Evolutionary conservation across 2,329 filamentous ascomycete genomes (phyloP), one percentile per base, ranked within the genome.

Genomic region (Colletotrichum gloeosporioides): DNA sequence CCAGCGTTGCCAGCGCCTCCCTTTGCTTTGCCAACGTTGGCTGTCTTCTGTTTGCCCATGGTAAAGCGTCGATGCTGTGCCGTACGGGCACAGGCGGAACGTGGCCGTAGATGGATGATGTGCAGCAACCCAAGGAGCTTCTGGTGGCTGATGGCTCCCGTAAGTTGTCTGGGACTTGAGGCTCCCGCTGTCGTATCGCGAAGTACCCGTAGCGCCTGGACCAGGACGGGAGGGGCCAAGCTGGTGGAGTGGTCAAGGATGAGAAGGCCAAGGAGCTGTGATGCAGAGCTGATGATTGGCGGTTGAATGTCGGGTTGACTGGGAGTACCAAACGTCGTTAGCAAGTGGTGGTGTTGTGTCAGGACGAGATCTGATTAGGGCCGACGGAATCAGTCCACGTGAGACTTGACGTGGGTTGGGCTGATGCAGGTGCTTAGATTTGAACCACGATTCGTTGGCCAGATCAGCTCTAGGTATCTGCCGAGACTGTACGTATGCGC

Each of bases 21-120:
- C 65, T 71, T 71, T 76, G 70, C 8, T 77, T 75, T 74, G 77
- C 71, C 34, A 72, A 18, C 32, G 74, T n/a, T 69, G 63, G 59
- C 22, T 6, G 65, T 69, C 31, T 78, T 78, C 8, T 63, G 61
- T 61, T 83, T 85, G 71, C 70, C 70, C 74, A 76, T 76, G 65
- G 29, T 68, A 16, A 16, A 80, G 34, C 49, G 61, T 44, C 77
- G 12, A 18, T 61, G 80, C 64, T 73, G 59, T 55, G 68, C 63
- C 63, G 65, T 32, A 59, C 44, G 61, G 25, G 44, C 25, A 59
- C 57, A 62, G 27, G 57, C 36, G 32, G 32, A 70, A 71, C 66
- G 71, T 75, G 71, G 71, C 55, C 63, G 32, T 55, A 32, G 62
- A 62, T 27, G 27, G 27, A 67, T 67, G 66, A 66, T 75, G 66